Evolutionary conservation across 1,139 yeast genomes (phyloP).

Genomic region (Trichomonascaceae sp.): DNA sequence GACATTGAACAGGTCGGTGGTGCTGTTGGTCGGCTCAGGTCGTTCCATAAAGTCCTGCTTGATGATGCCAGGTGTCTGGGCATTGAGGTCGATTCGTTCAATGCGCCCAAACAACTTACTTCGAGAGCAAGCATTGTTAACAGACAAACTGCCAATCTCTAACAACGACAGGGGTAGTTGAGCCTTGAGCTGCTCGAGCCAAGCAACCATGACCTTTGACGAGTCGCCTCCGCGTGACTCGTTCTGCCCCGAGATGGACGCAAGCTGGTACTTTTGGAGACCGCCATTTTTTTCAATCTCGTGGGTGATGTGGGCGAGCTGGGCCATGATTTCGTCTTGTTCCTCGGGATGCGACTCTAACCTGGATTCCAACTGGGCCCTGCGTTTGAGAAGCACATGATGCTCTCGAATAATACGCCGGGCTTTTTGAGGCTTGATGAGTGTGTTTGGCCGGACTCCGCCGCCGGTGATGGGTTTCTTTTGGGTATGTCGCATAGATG

Average conservation of each 20-base stretch:
- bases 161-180: conserved; percentile 31
- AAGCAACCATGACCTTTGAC: conserved; percentile 55
- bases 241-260: conserved; percentile 77
- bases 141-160: conserved; percentile 73
- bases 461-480: conserved; percentile 13
- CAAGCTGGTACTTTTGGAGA: conserved; percentile 60
- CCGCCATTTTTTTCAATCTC: conserved; percentile 25
- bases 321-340: conserved; percentile 2
- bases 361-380: conserved; percentile 13
- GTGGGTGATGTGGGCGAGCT: conserved; percentile 8
- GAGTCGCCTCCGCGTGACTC: conserved; percentile 79
- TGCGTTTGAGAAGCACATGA: conserved; percentile 23
- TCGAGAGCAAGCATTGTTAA: conserved; percentile 55
- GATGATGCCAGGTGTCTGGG: conserved; percentile 57
- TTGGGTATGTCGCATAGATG: too few species aligned
- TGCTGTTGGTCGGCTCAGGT: conserved; percentile 42
- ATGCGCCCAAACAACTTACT: conserved; percentile 25
- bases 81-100: conserved; percentile 62
- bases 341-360: conserved; percentile 4
- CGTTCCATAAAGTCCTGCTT: conserved; percentile 79
- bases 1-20: conserved; percentile 36
- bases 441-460: conserved; percentile 7
- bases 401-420: conserved; percentile 24
- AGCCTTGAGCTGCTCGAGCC: conserved; percentile 35
- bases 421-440: conserved; percentile 16